Evolutionary conservation across 352 stramenopile species (phyloP).

Genomic region (Peronospora destructor): DNA sequence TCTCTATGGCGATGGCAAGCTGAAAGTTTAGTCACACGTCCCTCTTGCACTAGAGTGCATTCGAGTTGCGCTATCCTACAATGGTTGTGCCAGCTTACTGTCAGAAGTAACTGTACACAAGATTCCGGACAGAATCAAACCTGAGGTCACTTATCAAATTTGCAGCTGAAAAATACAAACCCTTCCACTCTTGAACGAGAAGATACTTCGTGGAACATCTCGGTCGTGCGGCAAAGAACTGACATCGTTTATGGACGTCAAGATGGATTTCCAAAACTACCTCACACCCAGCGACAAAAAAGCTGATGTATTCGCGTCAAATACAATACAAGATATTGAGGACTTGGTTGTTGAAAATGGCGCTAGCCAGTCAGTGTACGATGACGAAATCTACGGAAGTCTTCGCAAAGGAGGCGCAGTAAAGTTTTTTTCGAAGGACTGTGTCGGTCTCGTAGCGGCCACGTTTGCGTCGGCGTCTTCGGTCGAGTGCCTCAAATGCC

Average conservation of each 20-base stretch:
- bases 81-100: not conserved
- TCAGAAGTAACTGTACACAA: not conserved
- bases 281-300: slow-evolving; percentile 14
- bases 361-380: slow-evolving; percentile 32
- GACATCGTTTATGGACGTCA: slow-evolving; percentile 14
- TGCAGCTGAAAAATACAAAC: slow-evolving; percentile 7
- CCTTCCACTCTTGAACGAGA: slow-evolving; percentile 3
- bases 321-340: slow-evolving; percentile 3
- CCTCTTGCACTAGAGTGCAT: slow-evolving; percentile 7
- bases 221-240: slow-evolving; percentile 10
- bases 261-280: slow-evolving; percentile 17
- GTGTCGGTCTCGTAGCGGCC: slow-evolving; percentile 31
- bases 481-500: slow-evolving; percentile 18
- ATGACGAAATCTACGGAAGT: slow-evolving; percentile 45
- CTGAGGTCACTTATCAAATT: slow-evolving; percentile 15
- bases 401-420: slow-evolving; percentile 36
- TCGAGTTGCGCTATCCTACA: slow-evolving; percentile 12
- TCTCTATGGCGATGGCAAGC: not conserved
- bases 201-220: slow-evolving; percentile 19
- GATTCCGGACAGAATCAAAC: not conserved
- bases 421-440: slow-evolving; percentile 33
- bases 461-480: slow-evolving; percentile 42
- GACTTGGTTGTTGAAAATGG: slow-evolving; percentile 6
- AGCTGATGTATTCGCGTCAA: not conserved
- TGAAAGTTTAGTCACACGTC: not conserved